These are phyloP conservation scores for Xylaria acuta DNA, from an alignment of 495 filamentous ascomycete genomes.

Conservation along the genomic window DNA sequence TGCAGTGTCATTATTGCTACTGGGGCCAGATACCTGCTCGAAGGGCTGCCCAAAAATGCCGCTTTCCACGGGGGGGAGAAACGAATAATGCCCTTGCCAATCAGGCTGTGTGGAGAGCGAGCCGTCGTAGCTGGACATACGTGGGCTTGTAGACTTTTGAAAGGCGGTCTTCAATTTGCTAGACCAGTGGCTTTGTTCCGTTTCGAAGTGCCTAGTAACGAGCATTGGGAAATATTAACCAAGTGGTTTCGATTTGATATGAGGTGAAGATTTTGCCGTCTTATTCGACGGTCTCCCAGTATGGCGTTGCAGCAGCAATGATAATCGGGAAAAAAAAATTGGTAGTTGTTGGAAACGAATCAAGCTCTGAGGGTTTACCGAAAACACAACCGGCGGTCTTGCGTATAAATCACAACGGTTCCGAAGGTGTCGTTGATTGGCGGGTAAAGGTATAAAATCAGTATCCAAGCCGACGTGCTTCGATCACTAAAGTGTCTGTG, in stretches of 20 bases:
- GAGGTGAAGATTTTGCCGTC: background rate
- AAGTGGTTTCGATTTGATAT: slow-evolving; percentile 28
- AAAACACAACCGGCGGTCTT: background rate
- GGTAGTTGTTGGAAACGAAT: background rate
- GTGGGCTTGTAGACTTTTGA: slow-evolving; percentile 57
- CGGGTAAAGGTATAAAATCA: background rate
- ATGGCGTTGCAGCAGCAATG: slow-evolving; percentile 12
- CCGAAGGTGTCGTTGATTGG: background rate
- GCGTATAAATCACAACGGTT: background rate
- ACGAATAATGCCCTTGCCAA: slow-evolving; percentile 65
- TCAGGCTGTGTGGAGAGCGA: slow-evolving; percentile 62
- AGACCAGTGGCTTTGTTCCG: slow-evolving; percentile 65
- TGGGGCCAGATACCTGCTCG: slow-evolving; percentile 52
- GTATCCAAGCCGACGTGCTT: background rate
- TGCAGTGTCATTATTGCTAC: slow-evolving; percentile 49
- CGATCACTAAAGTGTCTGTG: background rate
- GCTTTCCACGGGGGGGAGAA: slow-evolving; percentile 58
- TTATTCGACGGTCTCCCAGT: slow-evolving; percentile 1
- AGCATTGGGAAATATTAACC: slow-evolving; percentile 60
- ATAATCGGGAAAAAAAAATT: background rate
- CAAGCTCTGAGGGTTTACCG: background rate
- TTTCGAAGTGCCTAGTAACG: slow-evolving; percentile 63
- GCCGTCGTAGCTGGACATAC: slow-evolving; percentile 65
- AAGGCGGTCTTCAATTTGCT: slow-evolving; percentile 62
- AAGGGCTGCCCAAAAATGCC: slow-evolving; percentile 56